Percentiles rank a stretch among this genome's conserved stretches.
These are phyloP conservation scores for Boletellus ananas DNA, from an alignment of 768 basidiomycete species.

Conservation along the genomic window DNA sequence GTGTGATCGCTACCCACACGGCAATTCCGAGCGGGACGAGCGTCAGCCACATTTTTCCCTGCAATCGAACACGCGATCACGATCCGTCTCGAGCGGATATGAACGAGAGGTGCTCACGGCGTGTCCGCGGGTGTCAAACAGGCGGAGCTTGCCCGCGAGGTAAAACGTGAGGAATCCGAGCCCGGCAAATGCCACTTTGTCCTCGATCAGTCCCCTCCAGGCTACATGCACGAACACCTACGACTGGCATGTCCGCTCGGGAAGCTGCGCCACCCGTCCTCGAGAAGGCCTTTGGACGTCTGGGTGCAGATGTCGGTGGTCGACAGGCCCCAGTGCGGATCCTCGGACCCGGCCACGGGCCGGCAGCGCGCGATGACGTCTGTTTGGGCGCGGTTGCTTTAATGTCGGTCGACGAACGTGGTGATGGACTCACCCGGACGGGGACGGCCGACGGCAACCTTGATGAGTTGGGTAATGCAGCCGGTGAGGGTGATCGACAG, in stretches of 20 bases:
- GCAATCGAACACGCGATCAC: neutral
- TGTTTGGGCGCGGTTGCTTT: neutral
- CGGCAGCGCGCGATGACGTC: constrained; percentile 47
- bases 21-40: constrained; percentile 74
- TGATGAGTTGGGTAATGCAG: constrained; percentile 75
- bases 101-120: constrained; percentile 39
- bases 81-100: too few relatives aligned
- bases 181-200: constrained; percentile 83
- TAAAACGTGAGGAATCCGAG: constrained; percentile 88
- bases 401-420: neutral
- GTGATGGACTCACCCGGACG: constrained; percentile 57
- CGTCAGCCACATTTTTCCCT: constrained; percentile 80
- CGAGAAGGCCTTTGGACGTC: constrained; percentile 48
- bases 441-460: constrained; percentile 84
- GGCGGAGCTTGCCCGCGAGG: constrained; percentile 83
- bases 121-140: constrained; percentile 80
- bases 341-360: constrained; percentile 56
- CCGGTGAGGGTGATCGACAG: constrained; percentile 73
- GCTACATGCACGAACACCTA: constrained; percentile 34
- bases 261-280: constrained; percentile 89
- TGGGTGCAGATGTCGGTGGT: constrained; percentile 75
- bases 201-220: neutral
- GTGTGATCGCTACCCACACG: constrained; percentile 67
- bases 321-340: constrained; percentile 70
- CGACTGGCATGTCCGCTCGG: constrained; percentile 87